A percentile compares a stretch with the other conserved stretches of the same genome.
Evolutionary conservation across 2,329 filamentous ascomycete species (phyloP).

Genomic region (Fusarium sp.): DNA sequence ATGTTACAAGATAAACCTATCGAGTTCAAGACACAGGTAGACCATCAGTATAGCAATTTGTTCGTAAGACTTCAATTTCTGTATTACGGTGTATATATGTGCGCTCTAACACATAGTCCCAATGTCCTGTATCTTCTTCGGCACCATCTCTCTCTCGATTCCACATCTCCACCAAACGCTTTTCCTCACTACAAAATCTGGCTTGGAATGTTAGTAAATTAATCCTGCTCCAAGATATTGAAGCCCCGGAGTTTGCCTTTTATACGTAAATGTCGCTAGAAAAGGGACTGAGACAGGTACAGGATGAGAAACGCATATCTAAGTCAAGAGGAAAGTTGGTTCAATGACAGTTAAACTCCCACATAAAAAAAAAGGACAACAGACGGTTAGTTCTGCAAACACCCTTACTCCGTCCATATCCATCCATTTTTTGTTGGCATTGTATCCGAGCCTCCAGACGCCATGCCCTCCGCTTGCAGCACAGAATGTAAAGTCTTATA

Average conservation of each 20-base stretch:
- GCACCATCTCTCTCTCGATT: not conserved
- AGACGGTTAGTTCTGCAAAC: not conserved
- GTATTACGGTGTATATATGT: not conserved
- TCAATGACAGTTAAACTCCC: not conserved
- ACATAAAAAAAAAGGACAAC: not conserved
- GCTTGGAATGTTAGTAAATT: not conserved
- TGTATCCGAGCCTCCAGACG: slow-evolving; percentile 29
- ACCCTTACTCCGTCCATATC: slow-evolving; percentile 29
- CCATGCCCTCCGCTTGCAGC: slow-evolving; percentile 32
- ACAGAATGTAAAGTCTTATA: slow-evolving; percentile 1
- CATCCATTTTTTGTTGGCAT: slow-evolving; percentile 25
- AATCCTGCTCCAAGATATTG: slow-evolving; percentile 1
- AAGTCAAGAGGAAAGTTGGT: not conserved
- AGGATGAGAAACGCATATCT: not conserved
- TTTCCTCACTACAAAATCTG: slow-evolving; percentile 9
- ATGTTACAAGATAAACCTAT: too few relatives aligned
- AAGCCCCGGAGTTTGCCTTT: slow-evolving; percentile 8
- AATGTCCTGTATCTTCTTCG: too few relatives aligned
- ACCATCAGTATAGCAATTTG: not conserved
- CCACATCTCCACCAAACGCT: not conserved
- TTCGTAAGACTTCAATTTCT: not conserved
- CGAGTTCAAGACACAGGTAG: not conserved
- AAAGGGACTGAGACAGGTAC: not conserved
- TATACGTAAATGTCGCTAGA: not conserved
- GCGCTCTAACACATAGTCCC: not conserved